Evolutionary conservation across 2,329 filamentous ascomycete genomes (phyloP), one percentile per base, ranked within the genome.

Genomic region (Hypoxylon sp.): DNA sequence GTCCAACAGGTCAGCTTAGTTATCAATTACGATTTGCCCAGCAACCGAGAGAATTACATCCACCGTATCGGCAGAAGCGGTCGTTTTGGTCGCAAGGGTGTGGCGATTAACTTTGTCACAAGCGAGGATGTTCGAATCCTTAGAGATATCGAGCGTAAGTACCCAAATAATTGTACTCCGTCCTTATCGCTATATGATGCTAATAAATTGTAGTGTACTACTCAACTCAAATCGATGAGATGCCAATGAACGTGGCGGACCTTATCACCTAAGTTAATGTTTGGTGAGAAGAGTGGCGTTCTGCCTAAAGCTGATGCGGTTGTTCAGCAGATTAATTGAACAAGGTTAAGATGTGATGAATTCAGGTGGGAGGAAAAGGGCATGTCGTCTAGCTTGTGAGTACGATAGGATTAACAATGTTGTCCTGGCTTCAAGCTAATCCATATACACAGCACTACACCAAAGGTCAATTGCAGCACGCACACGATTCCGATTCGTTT

Each of bases 1-100:
- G 96, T 99, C 54, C 96, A 99, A 83, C 96, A 99, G 81, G 96
- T 99, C 76, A 97, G 93, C 69, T 85, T 99, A 78, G 96, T 99
- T 70, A 99, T 99, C 87, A 99, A 99, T 86, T 99, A 99, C 82
- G 96, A 99, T 80, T 86, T 99, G 66, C 96, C 96, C 3, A 96
- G 92, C 83, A 98, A 99, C 83, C 94, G 96, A 87, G 96, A 99
- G 84, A 99, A 99, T 85, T 99, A 99, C 83, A 98, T 99, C 81
- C 96, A 99, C 85, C 92, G 96, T 75, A 99, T 99, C 76, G 96
- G 96, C 79, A 91, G 96, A 79, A 96, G 93, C 79, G 96, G 96
- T 75, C 90, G 96, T 74, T 99, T 99, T 77, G 96, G 96, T 77
- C 90, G 96, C 77, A 99, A 99, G 86, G 96, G 96, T 87, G 96